phyloP scores from a whole-genome alignment of 768 basidiomycete genomes.

The Lentinula guzmanii region DNA sequence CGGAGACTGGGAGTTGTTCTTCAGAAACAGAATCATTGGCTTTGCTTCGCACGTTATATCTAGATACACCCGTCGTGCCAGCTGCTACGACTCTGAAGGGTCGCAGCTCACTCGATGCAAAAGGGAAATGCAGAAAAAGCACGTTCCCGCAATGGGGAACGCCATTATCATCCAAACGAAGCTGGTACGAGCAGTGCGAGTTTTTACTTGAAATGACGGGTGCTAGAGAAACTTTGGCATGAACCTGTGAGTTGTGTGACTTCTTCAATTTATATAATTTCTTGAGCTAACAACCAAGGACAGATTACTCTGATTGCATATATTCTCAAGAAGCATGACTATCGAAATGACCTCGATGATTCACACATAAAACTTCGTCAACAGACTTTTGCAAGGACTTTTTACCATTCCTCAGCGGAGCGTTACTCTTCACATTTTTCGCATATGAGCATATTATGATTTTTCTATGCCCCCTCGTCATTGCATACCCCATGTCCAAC shows the following conservation, averaged over 20 bases:
- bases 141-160: background rate
- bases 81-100: background rate
- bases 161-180: background rate
- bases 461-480: background rate
- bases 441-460: background rate
- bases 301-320: background rate
- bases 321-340: background rate
- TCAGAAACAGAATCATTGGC: background rate
- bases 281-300: too few species aligned
- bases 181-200: conserved; percentile 5
- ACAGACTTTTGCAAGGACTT: background rate
- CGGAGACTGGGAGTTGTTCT: background rate
- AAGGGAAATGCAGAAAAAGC: background rate
- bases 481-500: background rate
- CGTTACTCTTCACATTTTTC: background rate
- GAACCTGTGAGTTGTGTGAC: background rate
- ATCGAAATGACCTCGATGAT: background rate
- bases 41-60: background rate
- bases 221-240: background rate
- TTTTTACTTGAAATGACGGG: background rate
- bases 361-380: background rate
- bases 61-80: background rate
- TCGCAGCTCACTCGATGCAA: too few species aligned
- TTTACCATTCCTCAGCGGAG: background rate
- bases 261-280: background rate